Base-by-base conservation (phyloP, 2,329 filamentous ascomycete species). In the Neofusicoccum laricinum region DNA sequence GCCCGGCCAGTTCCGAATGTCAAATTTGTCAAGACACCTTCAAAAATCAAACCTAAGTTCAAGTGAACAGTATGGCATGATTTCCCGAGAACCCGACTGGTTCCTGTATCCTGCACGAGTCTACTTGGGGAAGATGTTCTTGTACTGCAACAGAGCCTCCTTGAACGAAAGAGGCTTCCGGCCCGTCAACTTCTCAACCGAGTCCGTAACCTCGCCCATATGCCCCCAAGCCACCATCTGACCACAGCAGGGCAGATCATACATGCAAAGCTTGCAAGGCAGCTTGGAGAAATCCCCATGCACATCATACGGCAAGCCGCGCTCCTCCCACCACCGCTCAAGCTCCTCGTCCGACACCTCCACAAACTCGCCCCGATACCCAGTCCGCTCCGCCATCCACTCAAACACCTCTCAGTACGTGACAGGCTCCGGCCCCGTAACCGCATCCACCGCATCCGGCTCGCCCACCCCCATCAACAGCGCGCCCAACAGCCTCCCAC, bases 211-310 rank as follows among this genome's bases (percentile, higher is more conserved):
- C 19, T 57, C 51, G 0, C 21, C 38, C 51, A 57, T 57, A 30
- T 57, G 51, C 4, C 51, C 51, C 51, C 51, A 57, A 15, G 51
- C 36, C 36, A 41, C 51, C 36, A 57, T 57, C 51, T 57, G 51
- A 6, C 51, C 51, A 10, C 36, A 30, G 36, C 51, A 41, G 12
- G 41, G 51, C 17, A 57, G 17, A 14, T 57, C 36, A 2, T 57
- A 43, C 51, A 57, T 57, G 36, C 36, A 57, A 1, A 57, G 36
- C 36, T 57, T 57, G 14, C 51, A 57, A 1, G 51, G 51, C 19
- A 57, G 36, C 36, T 57, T 57, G 3, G 51, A 41, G 12, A 57
- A 57, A 19, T 41, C 51, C 51, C 51, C 51, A 4, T 57, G 30
- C 17, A 57, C 36, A 43, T 57, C 51, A 11, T 57, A 57, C 21